Evolutionary conservation across 257 asterid species (phyloP).

Genomic region (Prunella vulgaris): DNA sequence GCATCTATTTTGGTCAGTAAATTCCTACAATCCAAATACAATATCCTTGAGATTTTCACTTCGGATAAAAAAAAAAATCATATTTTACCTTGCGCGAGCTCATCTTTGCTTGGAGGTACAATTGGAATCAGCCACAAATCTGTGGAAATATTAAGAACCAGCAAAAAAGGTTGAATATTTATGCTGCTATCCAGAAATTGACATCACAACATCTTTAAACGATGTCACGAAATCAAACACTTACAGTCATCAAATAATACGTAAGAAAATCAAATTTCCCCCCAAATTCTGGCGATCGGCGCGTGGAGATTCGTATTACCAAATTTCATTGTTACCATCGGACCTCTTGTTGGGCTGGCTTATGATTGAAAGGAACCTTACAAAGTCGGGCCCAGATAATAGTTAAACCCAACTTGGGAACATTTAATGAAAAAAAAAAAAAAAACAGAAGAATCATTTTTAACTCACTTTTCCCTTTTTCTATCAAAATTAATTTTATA

Average conservation of each 20-base stretch:
- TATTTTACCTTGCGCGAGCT: conserved; percentile 23
- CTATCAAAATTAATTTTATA: too few relatives aligned
- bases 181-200: not conserved
- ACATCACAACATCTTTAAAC: not conserved
- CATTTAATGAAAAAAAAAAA: too few relatives aligned
- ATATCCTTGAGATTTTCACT: not conserved
- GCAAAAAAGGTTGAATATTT: not conserved
- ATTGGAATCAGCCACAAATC: not conserved
- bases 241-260: not conserved
- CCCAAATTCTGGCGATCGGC: not conserved
- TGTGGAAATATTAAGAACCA: not conserved
- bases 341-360: not conserved
- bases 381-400: too few relatives aligned
- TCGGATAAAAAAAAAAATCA: not conserved
- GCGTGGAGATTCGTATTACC: not conserved
- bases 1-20: conserved; percentile 26
- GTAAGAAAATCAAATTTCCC: not conserved
- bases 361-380: not conserved
- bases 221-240: not conserved
- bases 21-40: conserved; percentile 28
- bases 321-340: not conserved
- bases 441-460: too few relatives aligned
- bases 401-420: too few relatives aligned
- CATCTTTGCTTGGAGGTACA: conserved; percentile 12
- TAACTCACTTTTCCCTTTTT: too few relatives aligned